Percentiles rank a stretch among this genome's conserved stretches.
phyloP scores from a whole-genome alignment of 2,329 filamentous ascomycete species.

The Lachnellula hyalina region DNA sequence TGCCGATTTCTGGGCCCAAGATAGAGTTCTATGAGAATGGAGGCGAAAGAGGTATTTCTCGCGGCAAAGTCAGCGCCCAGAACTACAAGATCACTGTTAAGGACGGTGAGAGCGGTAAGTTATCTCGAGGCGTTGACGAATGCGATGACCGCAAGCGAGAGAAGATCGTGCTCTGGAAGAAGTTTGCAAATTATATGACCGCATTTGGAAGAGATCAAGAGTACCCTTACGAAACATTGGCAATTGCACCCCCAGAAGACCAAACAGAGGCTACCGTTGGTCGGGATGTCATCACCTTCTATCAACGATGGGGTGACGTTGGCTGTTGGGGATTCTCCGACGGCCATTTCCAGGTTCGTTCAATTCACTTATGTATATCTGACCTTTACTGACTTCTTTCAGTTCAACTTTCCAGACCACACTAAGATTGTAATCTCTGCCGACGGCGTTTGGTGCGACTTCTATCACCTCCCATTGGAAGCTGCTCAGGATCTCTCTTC shows the following conservation, averaged over 20 bases:
- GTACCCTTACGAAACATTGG: conserved; percentile 40
- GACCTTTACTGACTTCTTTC: conserved; percentile 15
- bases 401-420: conserved; percentile 86
- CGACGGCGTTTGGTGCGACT: conserved; percentile 70
- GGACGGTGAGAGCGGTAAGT: conserved; percentile 55
- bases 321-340: conserved; percentile 78
- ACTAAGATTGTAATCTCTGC: conserved; percentile 77
- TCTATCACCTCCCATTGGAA: conserved; percentile 69
- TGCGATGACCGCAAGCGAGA: conserved; percentile 62
- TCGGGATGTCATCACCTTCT: conserved; percentile 66
- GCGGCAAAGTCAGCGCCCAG: conserved; percentile 59
- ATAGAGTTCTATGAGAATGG: conserved; percentile 73
- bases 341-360: conserved; percentile 65
- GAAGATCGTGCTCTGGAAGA: conserved; percentile 64
- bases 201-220: conserved; percentile 68
- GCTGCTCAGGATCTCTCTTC: conserved; percentile 60
- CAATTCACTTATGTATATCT: background rate
- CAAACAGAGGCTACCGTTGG: conserved; percentile 35
- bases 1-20: conserved; percentile 54
- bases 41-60: conserved; percentile 56
- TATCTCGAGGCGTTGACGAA: conserved; percentile 57
- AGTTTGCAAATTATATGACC: conserved; percentile 71
- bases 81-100: conserved; percentile 52
- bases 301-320: conserved; percentile 75
- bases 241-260: conserved; percentile 13